Conservation (phyloP, 1,284 basidiomycete species). For the Ustilago xerochloae region DNA sequence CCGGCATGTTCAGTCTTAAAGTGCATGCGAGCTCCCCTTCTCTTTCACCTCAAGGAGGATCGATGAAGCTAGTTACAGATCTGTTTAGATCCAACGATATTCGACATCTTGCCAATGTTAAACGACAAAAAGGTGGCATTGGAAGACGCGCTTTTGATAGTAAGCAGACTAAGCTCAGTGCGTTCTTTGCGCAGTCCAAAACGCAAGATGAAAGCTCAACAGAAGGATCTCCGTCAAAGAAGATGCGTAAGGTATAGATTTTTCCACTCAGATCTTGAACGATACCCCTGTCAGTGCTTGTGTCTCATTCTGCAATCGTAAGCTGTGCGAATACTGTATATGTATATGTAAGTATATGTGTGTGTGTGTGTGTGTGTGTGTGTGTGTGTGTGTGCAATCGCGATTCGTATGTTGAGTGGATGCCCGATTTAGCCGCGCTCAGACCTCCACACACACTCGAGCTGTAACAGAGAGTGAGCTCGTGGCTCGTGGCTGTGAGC, state of each 20-base stretch:
- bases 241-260: constrained; percentile 26
- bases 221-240: constrained; percentile 15
- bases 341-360: too few relatives aligned
- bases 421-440: too few relatives aligned
- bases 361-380: too few relatives aligned
- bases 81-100: constrained; percentile 40
- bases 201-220: neutral
- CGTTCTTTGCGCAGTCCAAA: constrained; percentile 20
- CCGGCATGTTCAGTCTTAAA: constrained; percentile 53
- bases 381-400: too few relatives aligned
- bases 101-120: constrained; percentile 30
- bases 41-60: neutral
- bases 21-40: constrained; percentile 12
- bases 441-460: too few relatives aligned
- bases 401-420: too few relatives aligned
- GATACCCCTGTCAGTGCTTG: neutral
- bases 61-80: constrained; percentile 4
- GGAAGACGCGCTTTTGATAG: constrained; percentile 30
- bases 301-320: too few relatives aligned
- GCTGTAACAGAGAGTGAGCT: too few relatives aligned
- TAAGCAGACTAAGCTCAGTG: constrained; percentile 34
- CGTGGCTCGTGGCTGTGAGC: too few relatives aligned
- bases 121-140: constrained; percentile 39
- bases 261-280: neutral
- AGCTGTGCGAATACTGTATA: too few relatives aligned